A percentile compares a stretch with the other conserved stretches of the same genome.
These are phyloP conservation scores for Mycena metata DNA, from an alignment of 768 basidiomycete species.

Conservation along the genomic window DNA sequence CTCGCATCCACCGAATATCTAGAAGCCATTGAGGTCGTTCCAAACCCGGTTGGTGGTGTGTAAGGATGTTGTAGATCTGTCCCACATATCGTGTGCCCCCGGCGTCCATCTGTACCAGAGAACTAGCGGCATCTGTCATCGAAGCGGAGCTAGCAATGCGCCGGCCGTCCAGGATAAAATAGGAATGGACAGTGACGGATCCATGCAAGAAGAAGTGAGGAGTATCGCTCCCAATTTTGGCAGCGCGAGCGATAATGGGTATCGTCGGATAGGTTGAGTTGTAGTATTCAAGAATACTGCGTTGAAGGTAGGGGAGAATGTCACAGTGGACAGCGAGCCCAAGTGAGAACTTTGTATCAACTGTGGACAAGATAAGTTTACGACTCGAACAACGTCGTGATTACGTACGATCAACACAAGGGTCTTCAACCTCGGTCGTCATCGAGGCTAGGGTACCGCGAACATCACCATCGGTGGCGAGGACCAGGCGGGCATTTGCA, in stretches of 20 bases:
- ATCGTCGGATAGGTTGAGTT: not conserved
- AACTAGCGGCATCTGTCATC: not conserved
- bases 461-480: constrained; percentile 6
- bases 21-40: constrained; percentile 1
- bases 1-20: constrained; percentile 23
- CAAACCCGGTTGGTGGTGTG: constrained; percentile 19
- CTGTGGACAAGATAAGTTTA: not conserved
- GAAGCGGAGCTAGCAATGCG: constrained; percentile 17
- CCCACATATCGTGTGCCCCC: constrained; percentile 24
- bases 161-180: constrained; percentile 7
- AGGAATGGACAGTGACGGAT: not conserved
- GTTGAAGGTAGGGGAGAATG: not conserved
- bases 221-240: not conserved
- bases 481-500: constrained; percentile 4
- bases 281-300: constrained; percentile 1
- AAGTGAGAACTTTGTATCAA: constrained; percentile 6
- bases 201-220: constrained; percentile 5
- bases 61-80: constrained; percentile 21
- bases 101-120: constrained; percentile 24
- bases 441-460: constrained; percentile 9
- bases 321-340: not conserved
- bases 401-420: constrained; percentile 7
- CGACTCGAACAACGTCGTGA: not conserved
- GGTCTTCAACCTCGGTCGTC: constrained; percentile 6
- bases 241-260: not conserved